Conservation (phyloP, 306 rosid genomes). For the Begonia masoniana region DNA sequence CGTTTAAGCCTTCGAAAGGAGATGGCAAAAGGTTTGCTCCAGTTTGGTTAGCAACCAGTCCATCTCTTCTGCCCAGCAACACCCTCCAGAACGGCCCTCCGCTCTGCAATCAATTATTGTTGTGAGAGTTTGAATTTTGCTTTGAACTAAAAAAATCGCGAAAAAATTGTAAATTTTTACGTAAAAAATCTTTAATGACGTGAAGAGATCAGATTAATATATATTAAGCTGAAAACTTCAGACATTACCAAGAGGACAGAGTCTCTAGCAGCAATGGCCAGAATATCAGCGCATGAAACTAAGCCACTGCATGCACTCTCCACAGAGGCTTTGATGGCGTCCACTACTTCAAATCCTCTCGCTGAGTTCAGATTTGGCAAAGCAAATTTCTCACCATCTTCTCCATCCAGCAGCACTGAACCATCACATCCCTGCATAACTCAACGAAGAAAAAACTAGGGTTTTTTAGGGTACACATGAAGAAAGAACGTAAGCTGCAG, state of each 20-base stretch:
- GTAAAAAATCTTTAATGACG: not conserved
- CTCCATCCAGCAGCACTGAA: slow-evolving; percentile 62
- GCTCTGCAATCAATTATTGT: slow-evolving; percentile 26
- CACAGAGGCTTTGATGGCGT: slow-evolving; percentile 58
- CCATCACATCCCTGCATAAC: slow-evolving; percentile 74
- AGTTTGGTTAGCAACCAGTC: slow-evolving; percentile 35
- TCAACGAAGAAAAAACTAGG: not conserved
- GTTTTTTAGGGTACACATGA: not conserved
- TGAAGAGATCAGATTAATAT: no score
- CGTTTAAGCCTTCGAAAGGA: slow-evolving; percentile 34
- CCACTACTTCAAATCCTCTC: slow-evolving; percentile 76
- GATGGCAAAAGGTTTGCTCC: slow-evolving; percentile 46
- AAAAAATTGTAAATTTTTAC: not conserved
- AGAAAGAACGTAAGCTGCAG: not conserved
- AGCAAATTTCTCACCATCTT: slow-evolving; percentile 45
- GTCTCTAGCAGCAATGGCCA: slow-evolving; percentile 74
- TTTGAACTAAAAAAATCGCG: not conserved
- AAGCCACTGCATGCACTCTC: slow-evolving; percentile 65
- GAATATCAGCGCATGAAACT: slow-evolving; percentile 82
- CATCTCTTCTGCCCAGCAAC: slow-evolving; percentile 68
- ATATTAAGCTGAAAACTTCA: no score
- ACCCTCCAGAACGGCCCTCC: slow-evolving; percentile 76
- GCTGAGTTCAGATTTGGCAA: slow-evolving; percentile 54
- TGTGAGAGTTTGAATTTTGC: not conserved
- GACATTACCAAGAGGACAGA: slow-evolving; percentile 50